phyloP scores from a whole-genome alignment of 108 stramenopile genomes.

The Hondaea fermentalgiana region DNA sequence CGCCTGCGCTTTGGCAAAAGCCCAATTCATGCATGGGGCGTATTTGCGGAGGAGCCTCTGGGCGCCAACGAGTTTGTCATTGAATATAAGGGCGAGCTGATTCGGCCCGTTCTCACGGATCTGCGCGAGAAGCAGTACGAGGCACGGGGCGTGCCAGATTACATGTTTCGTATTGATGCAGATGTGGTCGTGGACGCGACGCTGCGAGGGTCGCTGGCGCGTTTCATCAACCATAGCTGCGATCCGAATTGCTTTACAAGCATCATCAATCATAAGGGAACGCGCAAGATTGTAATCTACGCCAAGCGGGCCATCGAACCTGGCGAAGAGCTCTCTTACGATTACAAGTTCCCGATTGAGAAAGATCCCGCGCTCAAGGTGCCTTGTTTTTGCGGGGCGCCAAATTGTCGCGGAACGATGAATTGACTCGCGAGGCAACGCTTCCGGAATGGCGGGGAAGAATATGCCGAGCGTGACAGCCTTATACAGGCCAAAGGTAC shows the following conservation, averaged over 20 bases:
- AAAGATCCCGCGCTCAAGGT: conserved; percentile 58
- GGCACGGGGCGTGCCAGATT: conserved; percentile 69
- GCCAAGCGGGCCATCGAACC: conserved; percentile 69
- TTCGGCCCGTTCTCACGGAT: conserved; percentile 75
- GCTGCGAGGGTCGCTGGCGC: conserved; percentile 72
- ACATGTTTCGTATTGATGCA: conserved; percentile 80
- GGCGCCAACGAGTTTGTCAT: conserved; percentile 62
- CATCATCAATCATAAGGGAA: conserved; percentile 61
- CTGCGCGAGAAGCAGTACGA: conserved; percentile 77
- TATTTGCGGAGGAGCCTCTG: conserved; percentile 44
- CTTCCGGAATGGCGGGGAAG: too few relatives aligned
- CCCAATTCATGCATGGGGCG: conserved; percentile 47
- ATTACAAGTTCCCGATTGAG: conserved; percentile 89
- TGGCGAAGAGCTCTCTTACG: conserved; percentile 92
- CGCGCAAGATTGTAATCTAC: conserved; percentile 63
- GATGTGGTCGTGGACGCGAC: conserved; percentile 38
- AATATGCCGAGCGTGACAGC: too few relatives aligned
- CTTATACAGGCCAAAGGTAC: too few relatives aligned
- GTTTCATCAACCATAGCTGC: conserved; percentile 91
- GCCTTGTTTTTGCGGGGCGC: conserved; percentile 79
- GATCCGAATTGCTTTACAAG: conserved; percentile 79
- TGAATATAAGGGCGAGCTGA: conserved; percentile 85
- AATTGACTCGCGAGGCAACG: conserved; percentile 42
- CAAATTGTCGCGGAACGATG: conserved; percentile 77
- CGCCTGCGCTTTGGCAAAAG: conserved; percentile 36